Conservation (phyloP, 306 rosid genomes). For the Rubus idaeus region DNA sequence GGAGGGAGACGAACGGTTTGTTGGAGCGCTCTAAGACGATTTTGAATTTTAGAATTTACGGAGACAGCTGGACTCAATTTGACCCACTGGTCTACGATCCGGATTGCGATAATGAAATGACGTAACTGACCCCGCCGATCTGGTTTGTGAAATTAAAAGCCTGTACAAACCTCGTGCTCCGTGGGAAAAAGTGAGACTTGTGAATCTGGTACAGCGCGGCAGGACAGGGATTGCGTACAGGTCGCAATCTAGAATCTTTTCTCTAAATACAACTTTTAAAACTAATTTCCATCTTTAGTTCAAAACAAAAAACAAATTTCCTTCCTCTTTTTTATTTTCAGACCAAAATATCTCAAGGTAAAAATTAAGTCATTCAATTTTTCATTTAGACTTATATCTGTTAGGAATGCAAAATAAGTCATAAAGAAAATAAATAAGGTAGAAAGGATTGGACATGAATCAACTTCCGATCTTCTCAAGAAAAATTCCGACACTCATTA, state of each 20-base stretch:
- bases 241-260: background rate
- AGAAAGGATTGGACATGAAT: too few species aligned
- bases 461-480: too few species aligned
- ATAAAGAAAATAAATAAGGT: background rate
- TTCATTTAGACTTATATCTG: background rate
- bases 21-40: background rate
- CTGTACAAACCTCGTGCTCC: background rate
- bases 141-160: background rate
- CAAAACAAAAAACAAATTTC: too few species aligned
- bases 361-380: background rate
- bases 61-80: conserved; percentile 18
- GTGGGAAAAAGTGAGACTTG: background rate
- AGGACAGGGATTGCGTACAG: conserved; percentile 3
- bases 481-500: background rate
- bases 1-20: background rate
- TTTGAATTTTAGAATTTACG: conserved; percentile 12
- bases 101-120: background rate
- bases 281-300: background rate
- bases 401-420: background rate
- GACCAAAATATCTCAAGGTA: background rate
- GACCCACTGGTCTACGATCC: background rate
- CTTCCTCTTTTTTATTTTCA: background rate
- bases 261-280: background rate
- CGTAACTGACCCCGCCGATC: background rate
- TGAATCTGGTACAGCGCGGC: conserved; percentile 11